Evolutionary conservation across 2,329 filamentous ascomycete species (phyloP).

Genomic region (Colletotrichum incanum): DNA sequence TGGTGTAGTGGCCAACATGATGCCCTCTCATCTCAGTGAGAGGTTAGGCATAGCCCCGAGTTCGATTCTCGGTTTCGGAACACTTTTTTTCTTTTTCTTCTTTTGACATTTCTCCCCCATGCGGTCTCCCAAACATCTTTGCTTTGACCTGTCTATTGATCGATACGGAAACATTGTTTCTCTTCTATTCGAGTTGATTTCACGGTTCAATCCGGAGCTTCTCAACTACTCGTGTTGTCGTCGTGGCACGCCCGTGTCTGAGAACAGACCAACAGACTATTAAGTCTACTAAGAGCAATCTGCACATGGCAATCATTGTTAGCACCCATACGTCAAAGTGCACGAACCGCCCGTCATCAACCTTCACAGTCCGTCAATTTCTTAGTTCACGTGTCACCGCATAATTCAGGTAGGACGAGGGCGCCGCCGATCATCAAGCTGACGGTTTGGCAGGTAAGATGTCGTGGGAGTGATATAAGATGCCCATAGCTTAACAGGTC

Average conservation of each 20-base stretch:
- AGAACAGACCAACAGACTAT: not conserved
- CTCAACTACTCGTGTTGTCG: not conserved
- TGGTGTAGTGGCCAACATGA: constrained; percentile 43
- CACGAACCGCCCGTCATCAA: not conserved
- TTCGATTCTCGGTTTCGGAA: constrained; percentile 43
- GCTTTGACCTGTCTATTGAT: not conserved
- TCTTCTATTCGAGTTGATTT: not conserved
- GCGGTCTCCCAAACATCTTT: not conserved
- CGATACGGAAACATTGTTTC: not conserved
- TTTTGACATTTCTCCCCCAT: not conserved
- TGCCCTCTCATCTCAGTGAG: constrained; percentile 24
- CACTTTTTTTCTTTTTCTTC: too few relatives aligned
- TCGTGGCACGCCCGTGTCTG: not conserved
- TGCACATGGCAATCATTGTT: not conserved
- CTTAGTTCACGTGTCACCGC: not conserved
- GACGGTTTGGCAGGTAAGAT: not conserved
- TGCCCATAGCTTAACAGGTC: constrained; percentile 19
- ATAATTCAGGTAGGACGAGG: not conserved
- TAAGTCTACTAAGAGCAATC: not conserved
- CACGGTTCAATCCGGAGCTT: not conserved
- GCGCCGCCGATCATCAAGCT: constrained; percentile 5
- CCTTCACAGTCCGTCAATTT: not conserved
- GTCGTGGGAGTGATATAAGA: not conserved
- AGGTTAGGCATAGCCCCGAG: constrained; percentile 41
- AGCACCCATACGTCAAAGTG: constrained; percentile 1